phyloP scores from a whole-genome alignment of 2,329 filamentous ascomycete genomes.

The Orbilia blumenaviensis region DNA sequence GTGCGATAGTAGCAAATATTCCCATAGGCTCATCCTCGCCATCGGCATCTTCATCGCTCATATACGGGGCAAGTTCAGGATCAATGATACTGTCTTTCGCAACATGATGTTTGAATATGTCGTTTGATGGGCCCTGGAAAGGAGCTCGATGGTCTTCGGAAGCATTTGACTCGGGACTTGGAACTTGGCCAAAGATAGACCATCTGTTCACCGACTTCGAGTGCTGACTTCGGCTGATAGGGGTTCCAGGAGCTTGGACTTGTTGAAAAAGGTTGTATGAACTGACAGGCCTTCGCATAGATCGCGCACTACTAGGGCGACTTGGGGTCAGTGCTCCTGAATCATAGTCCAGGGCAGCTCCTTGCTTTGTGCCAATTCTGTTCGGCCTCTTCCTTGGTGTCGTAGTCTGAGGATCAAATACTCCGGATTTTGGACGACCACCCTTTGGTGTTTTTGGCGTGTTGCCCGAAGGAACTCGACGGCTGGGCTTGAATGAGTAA shows the following conservation, averaged over 20 bases:
- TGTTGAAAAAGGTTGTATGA: constrained; percentile 59
- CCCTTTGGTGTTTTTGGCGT: constrained; percentile 43
- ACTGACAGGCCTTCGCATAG: constrained; percentile 59
- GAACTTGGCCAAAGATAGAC: constrained; percentile 80
- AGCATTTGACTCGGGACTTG: constrained; percentile 71
- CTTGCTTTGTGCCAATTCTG: constrained; percentile 36
- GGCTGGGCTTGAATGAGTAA: constrained; percentile 44
- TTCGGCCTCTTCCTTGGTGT: constrained; percentile 43
- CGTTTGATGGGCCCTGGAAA: constrained; percentile 76
- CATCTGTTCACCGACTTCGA: constrained; percentile 75
- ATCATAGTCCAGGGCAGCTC: constrained; percentile 43
- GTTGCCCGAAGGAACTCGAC: constrained; percentile 22
- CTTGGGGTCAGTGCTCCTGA: constrained; percentile 29
- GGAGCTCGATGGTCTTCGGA: constrained; percentile 83
- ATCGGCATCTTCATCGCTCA: constrained; percentile 90
- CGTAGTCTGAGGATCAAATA: constrained; percentile 61
- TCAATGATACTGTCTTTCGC: constrained; percentile 99
- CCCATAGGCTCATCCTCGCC: constrained; percentile 88
- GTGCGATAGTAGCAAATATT: constrained; percentile 77
- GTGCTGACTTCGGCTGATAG: constrained; percentile 67
- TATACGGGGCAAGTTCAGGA: constrained; percentile 90
- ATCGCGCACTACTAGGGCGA: constrained; percentile 58
- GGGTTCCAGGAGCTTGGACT: constrained; percentile 56
- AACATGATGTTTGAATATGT: constrained; percentile 83
- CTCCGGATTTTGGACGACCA: constrained; percentile 58